Evolutionary conservation across 179 eudicot species (phyloP), one percentile per base, ranked within the genome.

Genomic region (Sideroxylon spinosum): DNA sequence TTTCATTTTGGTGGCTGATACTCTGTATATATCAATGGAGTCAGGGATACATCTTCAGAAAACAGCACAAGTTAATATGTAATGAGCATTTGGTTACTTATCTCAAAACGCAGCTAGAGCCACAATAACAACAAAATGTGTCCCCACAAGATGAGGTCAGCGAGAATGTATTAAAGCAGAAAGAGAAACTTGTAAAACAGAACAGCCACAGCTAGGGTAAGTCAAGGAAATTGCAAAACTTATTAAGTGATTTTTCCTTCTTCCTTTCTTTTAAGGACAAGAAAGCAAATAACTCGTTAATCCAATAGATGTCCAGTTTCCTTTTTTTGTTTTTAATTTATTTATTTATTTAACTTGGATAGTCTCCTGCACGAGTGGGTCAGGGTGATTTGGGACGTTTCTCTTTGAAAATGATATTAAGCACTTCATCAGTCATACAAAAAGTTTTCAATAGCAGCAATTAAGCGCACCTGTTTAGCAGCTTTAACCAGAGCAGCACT

Each of bases 401-500:
- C 44, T 0, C 44, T 32, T 37, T 37, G 44, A 6, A 37, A 37
- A 37, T 0, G 9, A 56, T 29, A n/a, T 17, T 66, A 23, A 56
- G 57, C 25, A 61, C 13, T 8, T 7, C 22, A 46, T 60, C 8
- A 65, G 50, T 75, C 59, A 46, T 25, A 63, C 25, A 19, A 52
- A 56, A 59, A 57, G 16, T 56, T 29, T 19, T 59, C 53, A 50
- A 5, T n/a, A 9, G 37, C 70, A 76, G 53, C 6, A 69, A 37
- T 3, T 13, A 8, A 3, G 13, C 12, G 5, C 13, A 94, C 97
- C 97, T 93, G 95, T 78, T 93, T 91, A 28, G 98, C 98, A 73
- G 98, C 92, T 77, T 91, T 90, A n/a, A 93, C 97, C 16, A 93
- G 91, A 57, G 91, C 90, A 76, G 84, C 77, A 85, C 98, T 91